These are phyloP conservation scores for Wickerhamiella australiensis DNA, from an alignment of 805 yeast genomes.

Conservation along the genomic window DNA sequence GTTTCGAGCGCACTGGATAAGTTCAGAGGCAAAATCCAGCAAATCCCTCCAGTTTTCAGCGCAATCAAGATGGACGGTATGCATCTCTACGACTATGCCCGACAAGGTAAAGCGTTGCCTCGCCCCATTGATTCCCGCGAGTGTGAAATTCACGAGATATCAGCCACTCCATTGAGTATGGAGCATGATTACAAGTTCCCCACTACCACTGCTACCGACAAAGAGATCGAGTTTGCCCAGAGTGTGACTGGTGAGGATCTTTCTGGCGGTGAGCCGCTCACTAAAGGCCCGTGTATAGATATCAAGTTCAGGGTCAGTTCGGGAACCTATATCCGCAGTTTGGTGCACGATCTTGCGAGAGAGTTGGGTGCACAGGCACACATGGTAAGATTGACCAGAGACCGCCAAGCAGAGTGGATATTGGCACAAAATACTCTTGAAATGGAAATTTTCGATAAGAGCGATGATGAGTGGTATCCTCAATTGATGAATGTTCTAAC, in stretches of 20 bases:
- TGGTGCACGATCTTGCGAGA: constrained; percentile 79
- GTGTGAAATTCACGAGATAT: constrained; percentile 49
- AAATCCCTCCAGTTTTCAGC: constrained; percentile 90
- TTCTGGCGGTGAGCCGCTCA: constrained; percentile 1
- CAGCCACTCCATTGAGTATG: constrained; percentile 39
- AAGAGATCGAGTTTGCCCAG: constrained; percentile 31
- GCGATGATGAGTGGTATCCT: constrained; percentile 51
- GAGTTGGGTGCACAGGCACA: constrained; percentile 71
- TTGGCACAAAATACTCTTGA: constrained; percentile 55
- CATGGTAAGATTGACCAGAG: constrained; percentile 72
- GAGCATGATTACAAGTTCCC: constrained; percentile 39
- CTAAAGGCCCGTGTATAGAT: constrained; percentile 39
- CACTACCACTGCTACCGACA: constrained; percentile 25
- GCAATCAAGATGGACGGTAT: constrained; percentile 92
- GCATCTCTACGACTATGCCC: constrained; percentile 87
- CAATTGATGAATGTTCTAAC: constrained; percentile 29
- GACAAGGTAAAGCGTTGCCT: constrained; percentile 78
- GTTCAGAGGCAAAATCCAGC: constrained; percentile 71
- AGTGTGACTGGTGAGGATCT: constrained; percentile 31
- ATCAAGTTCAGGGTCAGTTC: constrained; percentile 74
- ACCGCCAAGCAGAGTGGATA: constrained; percentile 75
- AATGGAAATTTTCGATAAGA: constrained; percentile 45
- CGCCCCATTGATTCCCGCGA: constrained; percentile 66
- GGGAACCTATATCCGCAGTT: constrained; percentile 87
- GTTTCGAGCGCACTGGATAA: constrained; percentile 39